Evolutionary conservation across 2,329 filamentous ascomycete species (phyloP).

Genomic region (Diplodia seriata): DNA sequence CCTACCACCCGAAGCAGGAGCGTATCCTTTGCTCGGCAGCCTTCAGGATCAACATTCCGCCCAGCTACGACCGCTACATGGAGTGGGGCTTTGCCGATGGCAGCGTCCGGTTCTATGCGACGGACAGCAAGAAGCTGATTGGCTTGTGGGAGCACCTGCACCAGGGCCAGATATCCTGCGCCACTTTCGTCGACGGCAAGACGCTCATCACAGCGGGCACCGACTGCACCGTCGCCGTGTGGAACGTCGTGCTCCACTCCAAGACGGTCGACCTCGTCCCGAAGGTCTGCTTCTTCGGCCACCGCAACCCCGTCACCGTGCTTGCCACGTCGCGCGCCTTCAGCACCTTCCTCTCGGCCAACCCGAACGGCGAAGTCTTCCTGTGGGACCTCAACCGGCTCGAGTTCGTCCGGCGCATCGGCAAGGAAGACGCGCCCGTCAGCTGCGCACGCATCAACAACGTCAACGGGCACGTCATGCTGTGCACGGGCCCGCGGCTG

Average conservation of each 20-base stretch:
- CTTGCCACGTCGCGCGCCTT: conserved; percentile 88
- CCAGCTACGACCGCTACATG: conserved; percentile 85
- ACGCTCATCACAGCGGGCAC: conserved; percentile 91
- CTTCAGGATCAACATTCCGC: conserved; percentile 85
- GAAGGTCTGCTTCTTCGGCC: conserved; percentile 84
- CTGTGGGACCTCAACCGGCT: conserved; percentile 94
- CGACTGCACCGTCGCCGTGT: conserved; percentile 89
- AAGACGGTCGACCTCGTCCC: conserved; percentile 75
- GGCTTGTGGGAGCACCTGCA: conserved; percentile 95
- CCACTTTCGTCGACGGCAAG: conserved; percentile 85
- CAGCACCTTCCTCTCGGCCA: conserved; percentile 84
- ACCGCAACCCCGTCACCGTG: conserved; percentile 80
- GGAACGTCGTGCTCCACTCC: conserved; percentile 73
- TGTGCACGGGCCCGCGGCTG: conserved; percentile 78
- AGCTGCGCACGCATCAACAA: conserved; percentile 89
- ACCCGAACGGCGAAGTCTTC: conserved; percentile 80
- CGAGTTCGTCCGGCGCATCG: conserved; percentile 73
- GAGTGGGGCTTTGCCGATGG: conserved; percentile 97
- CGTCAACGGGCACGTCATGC: conserved; percentile 84
- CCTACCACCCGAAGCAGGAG: conserved; percentile 80
- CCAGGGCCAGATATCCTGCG: conserved; percentile 83
- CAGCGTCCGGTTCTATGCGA: conserved; percentile 87
- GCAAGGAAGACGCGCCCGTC: conserved; percentile 38
- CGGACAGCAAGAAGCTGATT: conserved; percentile 80
- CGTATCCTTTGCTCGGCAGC: conserved; percentile 82